These are phyloP conservation scores for Yamadazyma sp. DNA, from an alignment of 1,139 yeast species.

Conservation along the genomic window DNA sequence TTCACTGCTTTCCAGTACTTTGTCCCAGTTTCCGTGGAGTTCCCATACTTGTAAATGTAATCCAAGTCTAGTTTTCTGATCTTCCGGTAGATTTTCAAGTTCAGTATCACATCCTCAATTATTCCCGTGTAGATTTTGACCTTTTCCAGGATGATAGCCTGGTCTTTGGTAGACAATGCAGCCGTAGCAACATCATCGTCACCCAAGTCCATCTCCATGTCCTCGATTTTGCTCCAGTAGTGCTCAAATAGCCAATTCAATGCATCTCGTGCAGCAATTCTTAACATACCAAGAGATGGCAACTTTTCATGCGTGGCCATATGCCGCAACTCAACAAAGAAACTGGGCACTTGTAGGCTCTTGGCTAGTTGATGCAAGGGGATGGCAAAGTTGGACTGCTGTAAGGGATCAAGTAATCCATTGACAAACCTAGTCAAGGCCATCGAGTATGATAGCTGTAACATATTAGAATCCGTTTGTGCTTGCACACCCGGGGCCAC, in stretches of 20 bases:
- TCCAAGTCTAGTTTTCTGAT: constrained; percentile 49
- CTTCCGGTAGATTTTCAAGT: constrained; percentile 32
- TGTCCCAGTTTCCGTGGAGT: constrained; percentile 34
- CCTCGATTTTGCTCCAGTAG: constrained; percentile 63
- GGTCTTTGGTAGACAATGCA: constrained; percentile 18
- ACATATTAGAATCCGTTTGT: constrained; percentile 23
- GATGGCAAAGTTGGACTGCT: constrained; percentile 74
- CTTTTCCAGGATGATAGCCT: constrained; percentile 5
- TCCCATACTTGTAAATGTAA: constrained; percentile 35
- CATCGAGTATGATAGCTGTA: constrained; percentile 67
- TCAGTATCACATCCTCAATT: constrained; percentile 10
- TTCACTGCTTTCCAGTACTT: constrained; percentile 43
- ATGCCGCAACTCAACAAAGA: constrained; percentile 89
- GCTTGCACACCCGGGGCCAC: neutral
- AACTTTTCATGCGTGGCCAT: constrained; percentile 86
- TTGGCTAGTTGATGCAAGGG: constrained; percentile 78
- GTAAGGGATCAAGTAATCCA: constrained; percentile 85
- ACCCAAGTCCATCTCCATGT: constrained; percentile 23
- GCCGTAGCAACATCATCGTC: constrained; percentile 20
- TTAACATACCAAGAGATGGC: constrained; percentile 68
- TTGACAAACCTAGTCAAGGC: constrained; percentile 85
- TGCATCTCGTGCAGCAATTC: constrained; percentile 60
- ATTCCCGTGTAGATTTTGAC: constrained; percentile 3
- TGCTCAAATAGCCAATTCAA: constrained; percentile 71
- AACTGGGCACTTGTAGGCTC: constrained; percentile 67